Conservation (phyloP, 225 moss, liverwort and hornwort species). For the Straminergon stramineum region DNA sequence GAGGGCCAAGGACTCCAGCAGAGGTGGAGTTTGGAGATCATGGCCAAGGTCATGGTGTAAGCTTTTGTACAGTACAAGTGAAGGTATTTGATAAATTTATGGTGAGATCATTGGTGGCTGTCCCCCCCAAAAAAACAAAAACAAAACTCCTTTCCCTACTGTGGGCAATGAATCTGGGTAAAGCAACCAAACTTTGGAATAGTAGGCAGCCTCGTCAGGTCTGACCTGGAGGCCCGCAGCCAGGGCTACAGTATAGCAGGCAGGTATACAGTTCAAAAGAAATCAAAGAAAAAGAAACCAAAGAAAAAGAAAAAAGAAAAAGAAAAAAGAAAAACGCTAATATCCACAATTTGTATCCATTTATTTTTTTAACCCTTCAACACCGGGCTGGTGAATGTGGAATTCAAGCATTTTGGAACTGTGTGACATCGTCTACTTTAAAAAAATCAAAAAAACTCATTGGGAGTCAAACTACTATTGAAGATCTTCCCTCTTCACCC, state of each 20-base stretch:
- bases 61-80: neutral
- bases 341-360: neutral
- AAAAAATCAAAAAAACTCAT: no score
- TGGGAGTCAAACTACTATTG: no score
- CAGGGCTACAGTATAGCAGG: neutral
- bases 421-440: no score
- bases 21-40: neutral
- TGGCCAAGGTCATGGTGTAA: neutral
- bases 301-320: neutral
- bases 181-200: neutral
- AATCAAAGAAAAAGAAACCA: neutral
- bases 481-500: no score
- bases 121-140: no score
- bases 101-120: neutral
- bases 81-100: neutral
- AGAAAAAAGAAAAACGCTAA: no score
- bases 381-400: no score
- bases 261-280: neutral
- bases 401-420: no score
- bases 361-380: fast-evolving
- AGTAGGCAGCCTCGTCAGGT: neutral
- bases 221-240: neutral
- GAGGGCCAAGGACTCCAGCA: neutral
- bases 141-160: neutral
- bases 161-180: neutral